Percentiles rank a stretch among this genome's conserved stretches.
Conservation (phyloP, 495 filamentous ascomycete genomes). For the Penicillium roqueforti region DNA sequence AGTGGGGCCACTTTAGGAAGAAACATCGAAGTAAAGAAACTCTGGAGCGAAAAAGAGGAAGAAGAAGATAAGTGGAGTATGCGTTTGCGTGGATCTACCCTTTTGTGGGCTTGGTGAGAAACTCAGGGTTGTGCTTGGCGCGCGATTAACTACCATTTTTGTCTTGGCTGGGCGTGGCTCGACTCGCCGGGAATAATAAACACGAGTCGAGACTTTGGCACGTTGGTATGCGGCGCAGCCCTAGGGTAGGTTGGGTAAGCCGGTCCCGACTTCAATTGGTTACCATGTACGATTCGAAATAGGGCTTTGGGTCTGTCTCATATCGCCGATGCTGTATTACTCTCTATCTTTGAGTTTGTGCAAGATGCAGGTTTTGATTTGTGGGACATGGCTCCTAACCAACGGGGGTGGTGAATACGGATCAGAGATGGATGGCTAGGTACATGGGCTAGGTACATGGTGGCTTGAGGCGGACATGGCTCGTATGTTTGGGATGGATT, state of each 20-base stretch:
- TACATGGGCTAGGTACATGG: too few relatives aligned
- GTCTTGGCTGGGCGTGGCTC: background rate
- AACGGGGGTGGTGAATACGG: background rate
- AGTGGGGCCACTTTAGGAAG: constrained; percentile 4
- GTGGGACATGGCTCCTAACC: background rate
- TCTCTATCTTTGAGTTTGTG: background rate
- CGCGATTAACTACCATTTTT: constrained; percentile 12
- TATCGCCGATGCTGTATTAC: constrained; percentile 3
- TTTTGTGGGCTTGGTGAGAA: constrained; percentile 5
- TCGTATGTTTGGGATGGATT: background rate
- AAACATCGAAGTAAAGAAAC: too few relatives aligned
- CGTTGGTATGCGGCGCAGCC: constrained; percentile 3
- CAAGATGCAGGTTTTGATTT: background rate
- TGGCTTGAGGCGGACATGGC: background rate
- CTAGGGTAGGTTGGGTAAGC: background rate
- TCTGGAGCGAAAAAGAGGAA: too few relatives aligned
- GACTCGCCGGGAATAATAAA: constrained; percentile 2
- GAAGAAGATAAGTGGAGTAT: constrained; percentile 11
- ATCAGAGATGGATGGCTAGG: background rate
- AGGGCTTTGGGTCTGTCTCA: background rate
- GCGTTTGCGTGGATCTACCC: background rate
- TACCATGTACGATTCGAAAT: constrained; percentile 1
- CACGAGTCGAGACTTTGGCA: background rate
- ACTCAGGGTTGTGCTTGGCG: constrained; percentile 14
- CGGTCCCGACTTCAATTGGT: background rate